Evolutionary conservation across 1,284 basidiomycete genomes (phyloP), one percentile per base, ranked within the genome.

Genomic region (Cutaneotrichosporon sp.): DNA sequence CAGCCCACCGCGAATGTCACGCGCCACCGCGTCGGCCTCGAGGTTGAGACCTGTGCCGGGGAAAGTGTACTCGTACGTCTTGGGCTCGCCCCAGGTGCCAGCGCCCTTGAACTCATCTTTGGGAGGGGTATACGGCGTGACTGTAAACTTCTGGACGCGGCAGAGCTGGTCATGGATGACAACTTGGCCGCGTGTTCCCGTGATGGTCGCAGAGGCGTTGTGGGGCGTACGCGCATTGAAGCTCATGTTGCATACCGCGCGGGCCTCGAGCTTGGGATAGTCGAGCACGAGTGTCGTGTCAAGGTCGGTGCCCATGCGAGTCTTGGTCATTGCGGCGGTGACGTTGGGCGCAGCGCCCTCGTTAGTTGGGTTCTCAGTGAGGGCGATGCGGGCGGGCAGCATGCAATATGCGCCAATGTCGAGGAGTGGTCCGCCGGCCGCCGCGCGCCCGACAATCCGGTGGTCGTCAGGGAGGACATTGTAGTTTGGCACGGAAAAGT

Each of bases 351-450:
- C 52, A 1, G 59, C 60, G 30, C 43, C 46, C 18, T 54, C 51
- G 50, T 75, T 75, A 17, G 52, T 51, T 10, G 72, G 72, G 55
- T 72, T 65, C 22, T 68, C 64, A 37, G 62, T 67, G 20, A 53
- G 35, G 30, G 40, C 49, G 21, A 51, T 17, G 17, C 45, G 41
- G 14, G 46, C 42, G 1, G 55, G 51, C 4, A 50, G 14, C 51
- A 57, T 47, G 18, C 62, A 56, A 57, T 75, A 77, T 22, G 73
- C 73, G 49, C 78, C 78, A 7, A 80, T 53, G 59, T 80, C 79
- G 35, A 80, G 66, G 9, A 79, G 56, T 0, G 73, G 68, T 7
- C 78, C 78, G 8, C 79, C 79, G 0, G 74, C 78, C 0, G 78
- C 62, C 15, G 76, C 68, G 0, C 76, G 73, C 49, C 72, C 69